A percentile compares a stretch with the other conserved stretches of the same genome.
phyloP scores from a whole-genome alignment of 306 rosid species.

The Lotus japonicus region DNA sequence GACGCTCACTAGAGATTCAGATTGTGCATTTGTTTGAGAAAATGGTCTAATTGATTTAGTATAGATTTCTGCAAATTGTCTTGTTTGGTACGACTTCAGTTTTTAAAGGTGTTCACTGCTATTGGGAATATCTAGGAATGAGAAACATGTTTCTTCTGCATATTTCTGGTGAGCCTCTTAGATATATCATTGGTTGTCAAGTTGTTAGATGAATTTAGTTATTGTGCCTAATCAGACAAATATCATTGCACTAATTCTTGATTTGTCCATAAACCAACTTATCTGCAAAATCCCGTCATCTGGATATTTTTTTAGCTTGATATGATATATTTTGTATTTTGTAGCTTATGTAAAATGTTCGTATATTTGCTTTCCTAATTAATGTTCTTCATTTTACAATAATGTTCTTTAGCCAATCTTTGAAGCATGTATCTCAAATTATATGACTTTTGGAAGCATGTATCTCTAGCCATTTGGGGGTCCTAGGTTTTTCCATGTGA shows the following conservation, averaged over 20 bases:
- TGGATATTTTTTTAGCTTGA: background rate
- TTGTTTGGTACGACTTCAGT: background rate
- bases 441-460: background rate
- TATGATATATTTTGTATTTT: background rate
- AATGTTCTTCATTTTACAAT: background rate
- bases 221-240: background rate
- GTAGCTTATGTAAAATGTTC: background rate
- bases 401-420: background rate
- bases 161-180: conserved; percentile 5
- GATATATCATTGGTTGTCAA: background rate
- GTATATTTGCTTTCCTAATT: background rate
- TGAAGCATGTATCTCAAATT: background rate
- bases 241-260: background rate
- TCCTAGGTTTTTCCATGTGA: background rate
- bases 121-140: background rate
- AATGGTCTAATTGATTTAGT: conserved; percentile 25
- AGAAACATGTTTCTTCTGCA: conserved; percentile 16
- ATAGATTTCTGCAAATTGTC: conserved; percentile 23
- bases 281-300: background rate
- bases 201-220: background rate
- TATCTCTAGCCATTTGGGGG: background rate
- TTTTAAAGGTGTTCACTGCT: conserved; percentile 21
- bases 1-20: conserved; percentile 34
- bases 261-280: background rate
- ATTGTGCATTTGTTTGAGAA: conserved; percentile 35